These are phyloP conservation scores for Penicillium sp. DNA, from an alignment of 2,329 filamentous ascomycete genomes.

Conservation along the genomic window DNA sequence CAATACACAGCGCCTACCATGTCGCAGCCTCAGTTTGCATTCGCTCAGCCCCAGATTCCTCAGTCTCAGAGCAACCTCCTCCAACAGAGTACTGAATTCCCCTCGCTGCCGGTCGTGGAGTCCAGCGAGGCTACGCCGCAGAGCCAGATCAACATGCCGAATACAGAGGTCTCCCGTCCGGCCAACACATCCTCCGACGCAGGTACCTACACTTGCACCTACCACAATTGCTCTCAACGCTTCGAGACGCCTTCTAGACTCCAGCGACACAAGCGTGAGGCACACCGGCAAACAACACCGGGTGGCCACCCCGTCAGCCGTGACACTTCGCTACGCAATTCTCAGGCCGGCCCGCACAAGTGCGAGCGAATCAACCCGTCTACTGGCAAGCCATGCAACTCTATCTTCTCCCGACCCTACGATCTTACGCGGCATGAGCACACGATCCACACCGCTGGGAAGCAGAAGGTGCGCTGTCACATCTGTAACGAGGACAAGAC, in stretches of 20 bases:
- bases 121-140: constrained; percentile 49
- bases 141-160: constrained; percentile 32
- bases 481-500: constrained; percentile 95
- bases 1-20: constrained; percentile 43
- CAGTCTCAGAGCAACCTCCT: constrained; percentile 34
- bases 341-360: constrained; percentile 86
- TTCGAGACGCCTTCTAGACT: constrained; percentile 84
- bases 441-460: constrained; percentile 91
- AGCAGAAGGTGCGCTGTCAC: constrained; percentile 90
- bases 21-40: constrained; percentile 51
- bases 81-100: constrained; percentile 54
- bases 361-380: constrained; percentile 92
- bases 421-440: constrained; percentile 95
- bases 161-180: constrained; percentile 51
- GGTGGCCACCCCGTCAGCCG: constrained; percentile 43
- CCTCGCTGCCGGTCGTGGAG: constrained; percentile 59
- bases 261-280: constrained; percentile 94
- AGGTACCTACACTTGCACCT: constrained; percentile 94
- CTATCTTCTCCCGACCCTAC: constrained; percentile 90
- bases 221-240: constrained; percentile 80
- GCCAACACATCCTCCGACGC: constrained; percentile 65
- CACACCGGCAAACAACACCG: constrained; percentile 71
- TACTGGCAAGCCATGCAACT: constrained; percentile 91
- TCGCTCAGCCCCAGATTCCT: constrained; percentile 31
- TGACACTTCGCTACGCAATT: constrained; percentile 61